These are phyloP conservation scores for Populus hybrid DNA, from an alignment of 441 rosid species.

Conservation along the genomic window DNA sequence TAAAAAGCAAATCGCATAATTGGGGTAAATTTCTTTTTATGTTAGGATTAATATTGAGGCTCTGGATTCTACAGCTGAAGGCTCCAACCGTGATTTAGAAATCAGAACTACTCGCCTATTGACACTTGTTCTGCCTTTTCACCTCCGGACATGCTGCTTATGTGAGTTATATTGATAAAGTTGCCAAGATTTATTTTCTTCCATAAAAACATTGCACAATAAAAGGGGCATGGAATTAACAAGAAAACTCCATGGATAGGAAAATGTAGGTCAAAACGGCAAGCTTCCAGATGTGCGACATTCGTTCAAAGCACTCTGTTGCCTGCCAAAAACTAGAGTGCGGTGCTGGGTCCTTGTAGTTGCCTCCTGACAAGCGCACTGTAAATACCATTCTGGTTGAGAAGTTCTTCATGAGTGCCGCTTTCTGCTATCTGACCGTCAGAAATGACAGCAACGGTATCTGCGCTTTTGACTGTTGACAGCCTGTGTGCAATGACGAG, in stretches of 20 bases:
- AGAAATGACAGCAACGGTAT: slow-evolving; percentile 75
- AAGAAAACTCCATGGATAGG: not conserved
- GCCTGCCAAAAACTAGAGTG: slow-evolving; percentile 9
- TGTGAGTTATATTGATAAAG: not conserved
- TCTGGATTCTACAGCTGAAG: too few species aligned
- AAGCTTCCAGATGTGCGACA: not conserved
- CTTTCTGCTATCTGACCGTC: slow-evolving; percentile 83
- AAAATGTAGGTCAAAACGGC: not conserved
- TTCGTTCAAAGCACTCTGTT: not conserved
- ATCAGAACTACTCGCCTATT: too few species aligned
- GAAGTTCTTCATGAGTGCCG: slow-evolving; percentile 77
- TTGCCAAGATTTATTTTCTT: not conserved
- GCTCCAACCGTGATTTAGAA: too few species aligned
- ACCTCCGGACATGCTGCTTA: too few species aligned
- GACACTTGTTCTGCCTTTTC: too few species aligned
- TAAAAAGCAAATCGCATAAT: not conserved
- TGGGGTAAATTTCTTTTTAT: not conserved
- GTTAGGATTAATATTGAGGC: too few species aligned
- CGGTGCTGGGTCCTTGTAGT: slow-evolving; percentile 49
- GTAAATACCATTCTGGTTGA: slow-evolving; percentile 57
- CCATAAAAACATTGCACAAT: not conserved
- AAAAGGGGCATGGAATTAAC: not conserved
- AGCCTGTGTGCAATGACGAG: slow-evolving; percentile 88
- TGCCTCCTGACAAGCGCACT: slow-evolving; percentile 79
- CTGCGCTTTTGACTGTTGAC: slow-evolving; percentile 83